Evolutionary conservation across 768 basidiomycete species (phyloP), one percentile per base, ranked within the genome.

Genomic region (Lanmaoa pseudosensibilis): DNA sequence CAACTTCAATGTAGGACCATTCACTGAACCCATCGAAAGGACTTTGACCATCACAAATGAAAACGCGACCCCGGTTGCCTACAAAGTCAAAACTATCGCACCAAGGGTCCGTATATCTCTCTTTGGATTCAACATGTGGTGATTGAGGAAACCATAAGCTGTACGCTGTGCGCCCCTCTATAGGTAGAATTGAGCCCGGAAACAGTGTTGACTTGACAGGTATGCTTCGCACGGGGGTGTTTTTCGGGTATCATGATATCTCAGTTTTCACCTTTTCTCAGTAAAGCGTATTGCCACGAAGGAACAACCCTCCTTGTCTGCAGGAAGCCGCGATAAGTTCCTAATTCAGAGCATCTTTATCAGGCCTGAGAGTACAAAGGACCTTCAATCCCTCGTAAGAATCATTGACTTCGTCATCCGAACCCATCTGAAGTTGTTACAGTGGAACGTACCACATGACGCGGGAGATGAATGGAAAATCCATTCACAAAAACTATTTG

Each of bases 291-390:
- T 96, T 71, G 87, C 93, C 2, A 89, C 95, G 80, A 88, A 86
- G 69, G 90, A 92, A 62, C 94, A 97, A 61, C 94, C 94, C 2
- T 88, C 37, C 6, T n/a, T n/a, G 37, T 38, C 37, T n/a, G 37
- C 94, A n/a, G 96, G 95, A 77, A 96, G 94, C 85, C 92, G 92
- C 71, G 95, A 97, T 83, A 98, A 98, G 79, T 98, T 98, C 74
- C 80, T 98, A 56, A 91, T 97, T 50, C 94, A 96, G 72, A 94
- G 90, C 66, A 93, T 90, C 32, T 69, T 88, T 68, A 92, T 97
- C 72, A 87, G 90, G 3, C 81, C 85, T 21, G 93, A 94, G 64
- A 88, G 91, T 75, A 80, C 81, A 50, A 72, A 85, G 69, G 67
- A 86, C 8, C 73, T 92, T 46, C 75, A 80, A n/a, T n/a, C n/a